Base-by-base conservation (phyloP, 495 filamentous ascomycete species). In the Penicillium atrosanguineum region DNA sequence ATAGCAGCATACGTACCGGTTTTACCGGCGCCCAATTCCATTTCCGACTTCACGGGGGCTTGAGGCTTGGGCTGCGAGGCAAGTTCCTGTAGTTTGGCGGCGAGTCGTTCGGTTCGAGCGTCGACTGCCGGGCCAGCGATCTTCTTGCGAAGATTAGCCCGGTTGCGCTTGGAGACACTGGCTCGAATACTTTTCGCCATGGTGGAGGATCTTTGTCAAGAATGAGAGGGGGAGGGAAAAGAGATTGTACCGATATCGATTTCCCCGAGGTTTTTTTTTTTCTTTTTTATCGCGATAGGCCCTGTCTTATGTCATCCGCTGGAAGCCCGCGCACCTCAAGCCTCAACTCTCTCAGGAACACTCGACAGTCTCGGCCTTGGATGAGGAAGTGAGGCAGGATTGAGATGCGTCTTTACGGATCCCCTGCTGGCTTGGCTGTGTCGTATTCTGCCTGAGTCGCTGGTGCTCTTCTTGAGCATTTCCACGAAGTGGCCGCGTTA, bases 161-260 rank as follows among this genome's bases (percentile, higher is more conserved):
- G 86, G 73, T 96, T 93, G 58, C 80, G 74, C 77, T 96, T 95
- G 57, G 79, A 81, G 45, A 78, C 73, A 59, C 86, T 90, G 38
- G 91, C 78, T 60, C 91, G 79, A 43, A 86, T 71, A 64, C 88
- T 86, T 62, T 94, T 95, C 3, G 91, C 91, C 91, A 96, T 96
- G 53, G 54, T 8, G 44, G 38, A 7, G 19, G 9, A 16, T 18
- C 4, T 29, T 31, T 46, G 20, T 15, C 9, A 26, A 42, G 28
- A 26, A 20, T 20, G 46, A 37, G 26, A 15, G 20, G 9, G 34
- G 11, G 28, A 46, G 36, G 12, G 45, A 29, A 48, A 18, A 29
- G 42, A 47, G 36, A 58, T 29, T 8, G 50, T 20, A 55, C 47
- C 44, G 19, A 40, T 25, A 11, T 16, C 42, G 3, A 28, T 44